A percentile compares a stretch with the other conserved stretches of the same genome.
phyloP scores from a whole-genome alignment of 805 yeast species.

The Candida oleophila region DNA sequence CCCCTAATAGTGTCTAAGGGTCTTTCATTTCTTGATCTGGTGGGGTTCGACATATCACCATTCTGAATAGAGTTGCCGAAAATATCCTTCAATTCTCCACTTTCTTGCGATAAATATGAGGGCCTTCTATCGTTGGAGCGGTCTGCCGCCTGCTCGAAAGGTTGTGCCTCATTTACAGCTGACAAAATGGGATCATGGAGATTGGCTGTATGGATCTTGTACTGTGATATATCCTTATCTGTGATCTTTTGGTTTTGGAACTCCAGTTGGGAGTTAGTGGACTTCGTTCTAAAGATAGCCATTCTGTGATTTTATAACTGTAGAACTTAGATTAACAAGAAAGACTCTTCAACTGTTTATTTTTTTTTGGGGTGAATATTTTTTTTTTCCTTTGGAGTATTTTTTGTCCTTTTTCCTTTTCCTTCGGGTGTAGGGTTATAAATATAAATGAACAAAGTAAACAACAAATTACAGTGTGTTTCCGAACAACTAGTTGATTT shows the following conservation, averaged over 20 bases:
- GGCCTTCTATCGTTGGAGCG: constrained; percentile 35
- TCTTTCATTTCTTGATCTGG: constrained; percentile 90
- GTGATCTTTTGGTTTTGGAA: constrained; percentile 22
- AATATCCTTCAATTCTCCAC: constrained; percentile 66
- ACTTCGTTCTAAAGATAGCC: constrained; percentile 34
- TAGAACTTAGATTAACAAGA: background rate
- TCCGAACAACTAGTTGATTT: too few species aligned
- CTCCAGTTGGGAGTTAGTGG: constrained; percentile 6
- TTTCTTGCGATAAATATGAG: constrained; percentile 45
- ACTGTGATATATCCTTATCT: constrained; percentile 31
- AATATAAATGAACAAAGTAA: too few species aligned
- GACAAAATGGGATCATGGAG: constrained; percentile 87
- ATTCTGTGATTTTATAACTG: constrained; percentile 9
- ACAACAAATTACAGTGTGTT: too few species aligned
- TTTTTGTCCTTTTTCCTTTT: background rate
- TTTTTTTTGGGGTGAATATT: background rate
- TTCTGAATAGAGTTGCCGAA: constrained; percentile 79
- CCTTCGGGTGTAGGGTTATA: background rate
- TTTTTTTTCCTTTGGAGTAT: background rate
- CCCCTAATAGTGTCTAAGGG: constrained; percentile 94
- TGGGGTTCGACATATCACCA: constrained; percentile 91
- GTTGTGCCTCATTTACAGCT: constrained; percentile 95
- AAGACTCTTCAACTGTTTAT: background rate
- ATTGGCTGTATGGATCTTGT: constrained; percentile 64
- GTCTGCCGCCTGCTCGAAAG: constrained; percentile 66